Percentiles rank a stretch among this genome's conserved stretches.
phyloP scores from a whole-genome alignment of 2,329 filamentous ascomycete genomes.

The Paraphoma sp. region DNA sequence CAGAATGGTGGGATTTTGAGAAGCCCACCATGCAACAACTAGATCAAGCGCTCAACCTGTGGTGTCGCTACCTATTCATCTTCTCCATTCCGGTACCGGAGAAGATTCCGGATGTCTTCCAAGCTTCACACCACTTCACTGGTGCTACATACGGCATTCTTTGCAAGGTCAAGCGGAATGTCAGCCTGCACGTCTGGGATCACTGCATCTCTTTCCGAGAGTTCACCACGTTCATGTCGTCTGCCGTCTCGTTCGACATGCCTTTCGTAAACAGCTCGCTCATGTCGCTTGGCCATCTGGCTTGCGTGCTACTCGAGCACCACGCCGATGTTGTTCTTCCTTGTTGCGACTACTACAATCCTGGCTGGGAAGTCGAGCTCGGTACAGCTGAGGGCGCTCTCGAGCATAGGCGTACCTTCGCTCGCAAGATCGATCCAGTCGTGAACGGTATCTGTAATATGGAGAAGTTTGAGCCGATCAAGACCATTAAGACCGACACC shows the following conservation, averaged over 20 bases:
- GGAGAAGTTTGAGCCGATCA: slow-evolving; percentile 65
- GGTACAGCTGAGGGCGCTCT: slow-evolving; percentile 63
- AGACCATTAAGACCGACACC: slow-evolving; percentile 62
- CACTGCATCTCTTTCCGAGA: slow-evolving; percentile 67
- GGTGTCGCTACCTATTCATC: slow-evolving; percentile 57
- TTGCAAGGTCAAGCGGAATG: slow-evolving; percentile 64
- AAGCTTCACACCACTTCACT: slow-evolving; percentile 66
- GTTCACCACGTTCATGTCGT: slow-evolving; percentile 46
- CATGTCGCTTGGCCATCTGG: slow-evolving; percentile 43
- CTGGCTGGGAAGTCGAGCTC: slow-evolving; percentile 67
- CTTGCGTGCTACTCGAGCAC: slow-evolving; percentile 43
- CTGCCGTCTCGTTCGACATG: slow-evolving; percentile 44
- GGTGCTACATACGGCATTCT: slow-evolving; percentile 66
- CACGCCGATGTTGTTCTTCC: slow-evolving; percentile 60
- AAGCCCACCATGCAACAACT: slow-evolving; percentile 52
- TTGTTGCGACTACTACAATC: slow-evolving; percentile 64
- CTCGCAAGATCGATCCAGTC: slow-evolving; percentile 66
- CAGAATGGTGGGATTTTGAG: slow-evolving; percentile 53
- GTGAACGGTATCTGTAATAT: slow-evolving; percentile 70
- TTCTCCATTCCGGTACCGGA: slow-evolving; percentile 63
- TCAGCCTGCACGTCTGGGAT: slow-evolving; percentile 67
- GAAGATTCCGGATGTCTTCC: slow-evolving; percentile 63
- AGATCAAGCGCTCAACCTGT: slow-evolving; percentile 52
- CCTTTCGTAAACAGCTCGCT: slow-evolving; percentile 46
- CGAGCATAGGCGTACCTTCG: slow-evolving; percentile 62